phyloP scores from a whole-genome alignment of 176 grass and related monocot species.

The Urochloa ruziziensis region DNA sequence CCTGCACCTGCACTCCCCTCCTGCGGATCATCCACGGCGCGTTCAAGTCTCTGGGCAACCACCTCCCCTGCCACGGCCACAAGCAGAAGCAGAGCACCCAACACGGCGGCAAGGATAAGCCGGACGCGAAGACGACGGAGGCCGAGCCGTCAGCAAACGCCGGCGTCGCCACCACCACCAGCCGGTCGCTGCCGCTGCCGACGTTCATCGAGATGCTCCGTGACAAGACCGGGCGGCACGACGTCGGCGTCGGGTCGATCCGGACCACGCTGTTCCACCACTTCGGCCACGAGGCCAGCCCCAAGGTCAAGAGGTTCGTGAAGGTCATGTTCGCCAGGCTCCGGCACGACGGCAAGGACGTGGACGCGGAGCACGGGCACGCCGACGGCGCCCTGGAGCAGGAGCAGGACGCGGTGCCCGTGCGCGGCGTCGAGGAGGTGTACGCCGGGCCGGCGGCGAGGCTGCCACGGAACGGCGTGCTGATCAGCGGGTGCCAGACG shows the following conservation, averaged over 20 bases:
- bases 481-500: conserved; percentile 94
- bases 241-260: conserved; percentile 77
- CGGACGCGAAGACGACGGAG: not conserved
- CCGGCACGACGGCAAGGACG: conserved; percentile 20
- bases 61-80: conserved; percentile 26
- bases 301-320: conserved; percentile 94
- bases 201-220: conserved; percentile 74
- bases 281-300: conserved; percentile 84
- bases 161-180: conserved; percentile 13
- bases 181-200: conserved; percentile 63
- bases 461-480: conserved; percentile 41
- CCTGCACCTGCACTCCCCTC: conserved; percentile 26
- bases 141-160: not conserved
- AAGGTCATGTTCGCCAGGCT: conserved; percentile 59
- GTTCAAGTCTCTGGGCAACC: conserved; percentile 42
- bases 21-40: conserved; percentile 25
- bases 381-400: too few relatives aligned
- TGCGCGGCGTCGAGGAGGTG: conserved; percentile 41
- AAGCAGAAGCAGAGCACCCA: not conserved
- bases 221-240: conserved; percentile 72
- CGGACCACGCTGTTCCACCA: conserved; percentile 69
- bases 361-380: too few relatives aligned
- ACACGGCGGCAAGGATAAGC: not conserved
- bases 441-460: conserved; percentile 44
- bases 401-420: conserved; percentile 42